A percentile compares a stretch with the other conserved stretches of the same genome.
Conservation (phyloP, 768 basidiomycete species). For the Tricholoma terreum region DNA sequence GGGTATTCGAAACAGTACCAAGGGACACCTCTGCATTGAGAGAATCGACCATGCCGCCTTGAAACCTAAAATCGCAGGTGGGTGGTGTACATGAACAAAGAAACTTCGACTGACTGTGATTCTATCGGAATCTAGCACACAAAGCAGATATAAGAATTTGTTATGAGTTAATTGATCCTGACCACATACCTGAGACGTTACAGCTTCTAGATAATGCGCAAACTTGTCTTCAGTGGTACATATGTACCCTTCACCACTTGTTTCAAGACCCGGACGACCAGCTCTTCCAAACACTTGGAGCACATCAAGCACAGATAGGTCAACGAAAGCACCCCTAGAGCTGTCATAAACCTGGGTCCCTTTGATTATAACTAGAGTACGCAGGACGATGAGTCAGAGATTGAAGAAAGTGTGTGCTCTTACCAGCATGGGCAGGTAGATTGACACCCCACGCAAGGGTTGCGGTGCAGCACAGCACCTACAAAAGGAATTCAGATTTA, state of each 20-base stretch:
- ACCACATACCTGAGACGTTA: constrained; percentile 72
- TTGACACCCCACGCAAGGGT: constrained; percentile 99
- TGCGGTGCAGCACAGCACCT: constrained; percentile 98
- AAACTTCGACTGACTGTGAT: constrained; percentile 64
- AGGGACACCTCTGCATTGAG: constrained; percentile 95
- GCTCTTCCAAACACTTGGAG: constrained; percentile 98
- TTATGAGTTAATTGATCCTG: background rate
- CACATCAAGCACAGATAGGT: constrained; percentile 92
- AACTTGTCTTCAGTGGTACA: constrained; percentile 95
- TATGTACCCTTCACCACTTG: constrained; percentile 94
- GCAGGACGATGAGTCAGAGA: constrained; percentile 6
- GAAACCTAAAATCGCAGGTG: constrained; percentile 50
- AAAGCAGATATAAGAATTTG: constrained; percentile 3
- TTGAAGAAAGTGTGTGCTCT: constrained; percentile 8
- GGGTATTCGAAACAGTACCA: constrained; percentile 85
- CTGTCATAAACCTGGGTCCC: constrained; percentile 97
- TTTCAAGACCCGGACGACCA: constrained; percentile 82
- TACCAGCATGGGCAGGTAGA: constrained; percentile 94
- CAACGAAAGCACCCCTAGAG: constrained; percentile 83
- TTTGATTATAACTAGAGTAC: constrained; percentile 79
- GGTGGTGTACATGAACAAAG: background rate
- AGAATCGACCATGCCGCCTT: constrained; percentile 80
- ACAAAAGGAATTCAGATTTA: constrained; percentile 2
- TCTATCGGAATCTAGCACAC: constrained; percentile 82
- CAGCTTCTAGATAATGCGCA: constrained; percentile 82